Percentiles rank a stretch among this genome's conserved stretches.
These are phyloP conservation scores for Aureobasidium sp. DNA, from an alignment of 2,329 filamentous ascomycete genomes.

Conservation along the genomic window DNA sequence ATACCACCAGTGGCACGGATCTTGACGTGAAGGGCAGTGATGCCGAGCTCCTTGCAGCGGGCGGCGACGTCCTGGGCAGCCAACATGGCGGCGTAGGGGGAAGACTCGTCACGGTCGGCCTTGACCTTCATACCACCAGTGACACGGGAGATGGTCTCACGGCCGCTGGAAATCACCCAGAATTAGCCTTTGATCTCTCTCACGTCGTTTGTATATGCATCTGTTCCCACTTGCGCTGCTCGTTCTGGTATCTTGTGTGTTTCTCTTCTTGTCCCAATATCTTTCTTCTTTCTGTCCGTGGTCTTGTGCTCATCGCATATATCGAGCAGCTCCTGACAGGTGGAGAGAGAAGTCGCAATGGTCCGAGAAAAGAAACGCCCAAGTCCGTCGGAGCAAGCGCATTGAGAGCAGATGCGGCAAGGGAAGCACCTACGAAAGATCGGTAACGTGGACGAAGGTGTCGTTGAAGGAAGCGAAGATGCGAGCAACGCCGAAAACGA, in stretches of 20 bases:
- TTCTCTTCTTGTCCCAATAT: not conserved
- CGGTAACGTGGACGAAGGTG: slow-evolving; percentile 87
- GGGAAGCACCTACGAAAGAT: slow-evolving; percentile 55
- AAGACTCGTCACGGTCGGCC: slow-evolving; percentile 99
- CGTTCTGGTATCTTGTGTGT: not conserved
- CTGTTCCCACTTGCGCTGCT: not conserved
- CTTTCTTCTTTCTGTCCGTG: not conserved
- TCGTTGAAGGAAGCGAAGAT: slow-evolving; percentile 78
- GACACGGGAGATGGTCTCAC: slow-evolving; percentile 99
- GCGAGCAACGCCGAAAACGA: slow-evolving; percentile 95
- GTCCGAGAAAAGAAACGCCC: not conserved
- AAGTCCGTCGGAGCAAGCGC: not conserved
- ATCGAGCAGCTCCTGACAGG: not conserved
- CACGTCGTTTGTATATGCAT: not conserved
- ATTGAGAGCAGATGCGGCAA: not conserved
- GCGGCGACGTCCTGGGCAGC: slow-evolving; percentile 86
- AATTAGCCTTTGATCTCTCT: slow-evolving; percentile 44
- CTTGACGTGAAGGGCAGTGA: slow-evolving; percentile 99
- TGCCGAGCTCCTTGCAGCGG: slow-evolving; percentile 78
- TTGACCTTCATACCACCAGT: slow-evolving; percentile 99
- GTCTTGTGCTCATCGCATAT: not conserved
- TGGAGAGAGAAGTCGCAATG: not conserved
- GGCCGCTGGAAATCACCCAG: slow-evolving; percentile 74
- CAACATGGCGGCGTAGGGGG: slow-evolving; percentile 99
- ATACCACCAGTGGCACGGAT: slow-evolving; percentile 97